phyloP scores from a whole-genome alignment of 2,329 filamentous ascomycete genomes.

The Aspergillus sclerotialis region DNA sequence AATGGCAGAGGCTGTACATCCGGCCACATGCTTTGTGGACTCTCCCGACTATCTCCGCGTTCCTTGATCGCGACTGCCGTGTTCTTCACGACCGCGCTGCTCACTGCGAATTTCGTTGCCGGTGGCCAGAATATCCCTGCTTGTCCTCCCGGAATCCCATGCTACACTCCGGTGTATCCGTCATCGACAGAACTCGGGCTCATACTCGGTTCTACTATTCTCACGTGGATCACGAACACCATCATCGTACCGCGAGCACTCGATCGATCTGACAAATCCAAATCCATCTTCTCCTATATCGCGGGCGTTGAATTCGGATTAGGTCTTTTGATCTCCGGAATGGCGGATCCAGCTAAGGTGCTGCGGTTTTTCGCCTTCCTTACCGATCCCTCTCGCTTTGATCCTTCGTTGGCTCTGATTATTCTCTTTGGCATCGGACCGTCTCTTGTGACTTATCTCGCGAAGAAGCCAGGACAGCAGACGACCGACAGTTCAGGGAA shows the following conservation, averaged over 20 bases:
- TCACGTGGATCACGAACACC: conserved; percentile 25
- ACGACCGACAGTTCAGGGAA: conserved; percentile 15
- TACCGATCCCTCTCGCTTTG: conserved; percentile 38
- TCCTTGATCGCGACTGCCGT: conserved; percentile 41
- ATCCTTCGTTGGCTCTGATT: conserved; percentile 45
- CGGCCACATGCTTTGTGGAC: conserved; percentile 50
- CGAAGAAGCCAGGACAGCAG: conserved; percentile 20
- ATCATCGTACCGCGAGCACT: conserved; percentile 26
- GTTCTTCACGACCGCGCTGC: conserved; percentile 39
- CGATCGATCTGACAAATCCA: conserved; percentile 23
- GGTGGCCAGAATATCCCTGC: conserved; percentile 32
- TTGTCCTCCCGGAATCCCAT: conserved; percentile 34
- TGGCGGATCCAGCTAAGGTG: conserved; percentile 46
- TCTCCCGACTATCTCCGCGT: conserved; percentile 43
- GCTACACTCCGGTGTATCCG: conserved; percentile 42
- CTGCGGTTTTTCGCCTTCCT: conserved; percentile 43
- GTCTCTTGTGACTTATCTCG: conserved; percentile 32
- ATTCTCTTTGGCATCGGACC: conserved; percentile 46
- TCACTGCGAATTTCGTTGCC: conserved; percentile 32
- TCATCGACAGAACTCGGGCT: conserved; percentile 26
- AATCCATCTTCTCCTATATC: conserved; percentile 35
- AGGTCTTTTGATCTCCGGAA: conserved; percentile 45
- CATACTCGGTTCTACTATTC: conserved; percentile 23
- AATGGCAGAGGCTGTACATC: conserved; percentile 47
- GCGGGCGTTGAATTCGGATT: conserved; percentile 46